A percentile compares a stretch with the other conserved stretches of the same genome.
Conservation (phyloP, 169 alveolate species). For the Eimeria zaria region DNA sequence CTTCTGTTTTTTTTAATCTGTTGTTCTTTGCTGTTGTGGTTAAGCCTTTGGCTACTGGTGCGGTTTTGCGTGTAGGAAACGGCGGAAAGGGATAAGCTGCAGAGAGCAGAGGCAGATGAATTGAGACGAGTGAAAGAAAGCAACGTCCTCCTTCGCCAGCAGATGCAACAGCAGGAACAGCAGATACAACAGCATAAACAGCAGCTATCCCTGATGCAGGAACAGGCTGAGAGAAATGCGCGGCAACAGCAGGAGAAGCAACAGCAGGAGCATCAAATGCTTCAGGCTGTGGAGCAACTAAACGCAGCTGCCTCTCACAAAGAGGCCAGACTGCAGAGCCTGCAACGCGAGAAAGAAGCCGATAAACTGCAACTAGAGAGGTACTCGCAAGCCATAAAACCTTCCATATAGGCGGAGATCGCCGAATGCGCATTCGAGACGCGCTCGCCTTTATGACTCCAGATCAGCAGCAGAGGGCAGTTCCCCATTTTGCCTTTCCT, state of each 20-base stretch:
- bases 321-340: constrained; percentile 46
- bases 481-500: not conserved
- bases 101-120: constrained; percentile 17
- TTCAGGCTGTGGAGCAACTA: constrained; percentile 40
- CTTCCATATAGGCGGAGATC: not conserved
- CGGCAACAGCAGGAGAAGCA: constrained; percentile 52
- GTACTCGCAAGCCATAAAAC: not conserved
- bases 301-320: constrained; percentile 57
- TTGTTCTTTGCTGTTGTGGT: not conserved
- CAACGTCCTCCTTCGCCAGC: constrained; percentile 26
- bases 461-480: not conserved
- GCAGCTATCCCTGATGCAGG: constrained; percentile 17
- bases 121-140: not conserved
- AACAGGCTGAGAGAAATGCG: constrained; percentile 31
- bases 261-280: constrained; percentile 60
- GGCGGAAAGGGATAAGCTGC: constrained; percentile 24
- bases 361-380: constrained; percentile 52
- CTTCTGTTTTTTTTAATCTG: not conserved
- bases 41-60: not conserved
- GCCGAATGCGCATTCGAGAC: too few relatives aligned
- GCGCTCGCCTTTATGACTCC: not conserved
- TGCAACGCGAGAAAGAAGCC: constrained; percentile 39
- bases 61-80: constrained; percentile 20
- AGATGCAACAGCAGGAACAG: constrained; percentile 43
- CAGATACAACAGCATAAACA: constrained; percentile 23